Base-by-base conservation (phyloP, 495 filamentous ascomycete genomes). In the Penicillium silybi region DNA sequence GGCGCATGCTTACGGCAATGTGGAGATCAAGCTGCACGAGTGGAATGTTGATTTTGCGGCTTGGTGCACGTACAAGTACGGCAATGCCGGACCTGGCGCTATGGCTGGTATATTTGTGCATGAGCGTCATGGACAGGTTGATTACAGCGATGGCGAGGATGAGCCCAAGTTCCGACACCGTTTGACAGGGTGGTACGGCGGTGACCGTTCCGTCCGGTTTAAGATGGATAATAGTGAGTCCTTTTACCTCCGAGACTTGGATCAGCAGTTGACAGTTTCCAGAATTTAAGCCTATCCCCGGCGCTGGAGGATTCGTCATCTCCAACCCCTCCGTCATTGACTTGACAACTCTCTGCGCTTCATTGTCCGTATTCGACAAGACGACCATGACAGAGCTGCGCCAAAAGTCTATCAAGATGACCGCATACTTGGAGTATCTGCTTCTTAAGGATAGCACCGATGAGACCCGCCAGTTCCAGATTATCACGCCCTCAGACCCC, bases 61-160 rank as follows among this genome's bases (percentile, higher is more conserved):
- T 18, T 98, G 93, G 93, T 97, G 93, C 70, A 88, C 82, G 34
- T 97, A 98, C 76, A 98, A 98, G 74, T 98, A 98, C 64, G 80
- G 96, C 46, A 97, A 96, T 63, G 78, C 82, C 44, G 93, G 93
- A 0, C 92, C 93, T 2, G 93, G 93, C 11, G 80, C 82, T 11
- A 96, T 95, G 60, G 92, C 76, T 19, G 91, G 92, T 10, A 67
- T 90, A 19, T 98, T 95, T 58, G 88, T 97, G 18, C 90, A 98
- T 62, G 80, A 86, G 39, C 76, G 72, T 43, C 84, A 96, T 63
- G 81, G 85, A 1, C 52, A 67, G 52, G 66, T 86, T 62, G 65
- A 80, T 64, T 57, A 80, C 60, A 61, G 67, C 52, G 61, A 72
- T 22, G 67, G 71, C 46, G 67, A 70, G n/a, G 72, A 73, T 53